These are phyloP conservation scores for Lentinus brumalis DNA, from an alignment of 768 basidiomycete species.

Conservation along the genomic window DNA sequence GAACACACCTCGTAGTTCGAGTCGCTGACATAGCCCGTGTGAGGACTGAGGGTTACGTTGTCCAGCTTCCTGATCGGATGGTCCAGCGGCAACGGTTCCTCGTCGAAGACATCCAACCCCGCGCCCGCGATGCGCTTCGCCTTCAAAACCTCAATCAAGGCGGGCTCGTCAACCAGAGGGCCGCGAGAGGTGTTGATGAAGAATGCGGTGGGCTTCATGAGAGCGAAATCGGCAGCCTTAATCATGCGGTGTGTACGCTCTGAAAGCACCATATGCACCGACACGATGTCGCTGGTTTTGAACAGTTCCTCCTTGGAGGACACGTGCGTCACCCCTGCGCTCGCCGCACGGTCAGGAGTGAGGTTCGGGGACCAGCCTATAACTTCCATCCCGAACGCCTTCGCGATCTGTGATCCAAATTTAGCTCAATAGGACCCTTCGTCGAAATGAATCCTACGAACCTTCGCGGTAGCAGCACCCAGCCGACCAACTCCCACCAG, in stretches of 20 bases:
- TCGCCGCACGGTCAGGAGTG: constrained; percentile 54
- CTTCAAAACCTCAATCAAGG: constrained; percentile 50
- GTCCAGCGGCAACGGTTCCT: constrained; percentile 63
- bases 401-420: constrained; percentile 45
- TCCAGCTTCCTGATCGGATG: constrained; percentile 52
- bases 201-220: constrained; percentile 60
- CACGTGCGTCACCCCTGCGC: constrained; percentile 51
- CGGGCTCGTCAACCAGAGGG: constrained; percentile 61
- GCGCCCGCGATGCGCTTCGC: constrained; percentile 55
- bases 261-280: constrained; percentile 61
- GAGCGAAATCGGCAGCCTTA: constrained; percentile 44
- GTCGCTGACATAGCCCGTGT: constrained; percentile 59
- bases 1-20: constrained; percentile 49
- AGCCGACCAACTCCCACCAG: constrained; percentile 63
- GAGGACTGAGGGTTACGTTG: constrained; percentile 63
- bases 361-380: constrained; percentile 69
- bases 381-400: constrained; percentile 60
- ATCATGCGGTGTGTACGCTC: constrained; percentile 52
- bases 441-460: constrained; percentile 22
- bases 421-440: neutral
- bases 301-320: constrained; percentile 56
- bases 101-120: constrained; percentile 66
- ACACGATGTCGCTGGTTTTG: constrained; percentile 56
- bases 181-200: constrained; percentile 72
- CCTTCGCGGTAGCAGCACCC: constrained; percentile 53